Evolutionary conservation across 2,329 filamentous ascomycete species (phyloP), one percentile per base, ranked within the genome.

Genomic region (Penicillium sp.): DNA sequence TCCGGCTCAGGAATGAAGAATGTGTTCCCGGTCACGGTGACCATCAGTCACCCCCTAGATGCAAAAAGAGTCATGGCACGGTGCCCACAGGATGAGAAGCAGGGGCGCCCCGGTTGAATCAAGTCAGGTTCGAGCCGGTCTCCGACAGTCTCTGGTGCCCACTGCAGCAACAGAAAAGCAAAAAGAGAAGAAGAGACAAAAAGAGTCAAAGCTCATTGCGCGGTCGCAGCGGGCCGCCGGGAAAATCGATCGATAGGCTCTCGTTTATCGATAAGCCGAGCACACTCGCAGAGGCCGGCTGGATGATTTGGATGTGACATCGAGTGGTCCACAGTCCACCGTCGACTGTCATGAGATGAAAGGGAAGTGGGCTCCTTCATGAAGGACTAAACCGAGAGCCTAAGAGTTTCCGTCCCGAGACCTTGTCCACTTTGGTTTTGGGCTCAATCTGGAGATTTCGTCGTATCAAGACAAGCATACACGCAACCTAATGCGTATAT

Each of bases 201-300:
- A 9, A 8, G 29, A 29, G 48, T 50, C 37, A 38, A 32, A 32
- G 11, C 29, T 32, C 29, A 32, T 32, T 11, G 29, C 29, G 24
- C 38, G 28, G 48, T 49, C 49, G 49, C 46, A 49, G 33, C 46
- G 37, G 38, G 46, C 48, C 37, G 45, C 41, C 33, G 43, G 37
- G 34, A 29, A 35, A 26, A 25, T 38, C 39, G 37, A 50, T 52
- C 44, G 48, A 52, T 50, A 52, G 50, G 50, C 47, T 52, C 50
- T 50, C 40, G 50, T 44, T 45, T 52, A 52, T 52, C 50, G 50
- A 52, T 52, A 52, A 52, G 47, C 40, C 38, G 42, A 29, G 8
- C 29, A 32, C 29, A 4, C 8, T 4, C 8, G 11, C 7, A 32
- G 25, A 34, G 42, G 32, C 26, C 12, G 12, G 34, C n/a, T 45